Conservation (phyloP, 1,139 yeast species). For the Tardiomyces digboiensis region DNA sequence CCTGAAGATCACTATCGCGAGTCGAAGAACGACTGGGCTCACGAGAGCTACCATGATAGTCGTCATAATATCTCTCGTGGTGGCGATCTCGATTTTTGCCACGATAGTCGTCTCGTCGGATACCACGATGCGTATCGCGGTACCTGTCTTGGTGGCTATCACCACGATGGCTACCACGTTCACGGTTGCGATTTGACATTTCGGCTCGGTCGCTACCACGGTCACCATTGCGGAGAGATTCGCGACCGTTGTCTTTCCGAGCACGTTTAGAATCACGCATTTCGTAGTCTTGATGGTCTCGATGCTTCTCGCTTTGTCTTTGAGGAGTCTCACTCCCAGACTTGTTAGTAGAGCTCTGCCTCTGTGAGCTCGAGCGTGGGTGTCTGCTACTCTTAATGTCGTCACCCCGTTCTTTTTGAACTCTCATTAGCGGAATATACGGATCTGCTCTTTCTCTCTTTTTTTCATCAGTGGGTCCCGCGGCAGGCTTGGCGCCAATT, state of each 20-base stretch:
- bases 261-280: background rate
- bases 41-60: too few species aligned
- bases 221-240: background rate
- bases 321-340: too few species aligned
- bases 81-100: background rate
- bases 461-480: background rate
- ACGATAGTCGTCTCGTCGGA: too few species aligned
- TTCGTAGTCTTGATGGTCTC: background rate
- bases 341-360: too few species aligned
- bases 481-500: slow-evolving; percentile 1
- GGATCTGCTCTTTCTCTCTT: background rate
- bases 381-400: background rate
- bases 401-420: background rate
- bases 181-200: background rate
- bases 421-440: background rate
- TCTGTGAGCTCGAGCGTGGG: background rate
- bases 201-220: background rate
- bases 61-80: background rate
- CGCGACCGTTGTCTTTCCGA: background rate
- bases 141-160: background rate
- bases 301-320: background rate
- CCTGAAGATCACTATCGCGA: too few species aligned
- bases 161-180: background rate
- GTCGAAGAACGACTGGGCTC: too few species aligned
- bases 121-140: background rate